A percentile compares a stretch with the other conserved stretches of the same genome.
These are phyloP conservation scores for Eutrema japonicum DNA, from an alignment of 345 rosid species.

Conservation along the genomic window DNA sequence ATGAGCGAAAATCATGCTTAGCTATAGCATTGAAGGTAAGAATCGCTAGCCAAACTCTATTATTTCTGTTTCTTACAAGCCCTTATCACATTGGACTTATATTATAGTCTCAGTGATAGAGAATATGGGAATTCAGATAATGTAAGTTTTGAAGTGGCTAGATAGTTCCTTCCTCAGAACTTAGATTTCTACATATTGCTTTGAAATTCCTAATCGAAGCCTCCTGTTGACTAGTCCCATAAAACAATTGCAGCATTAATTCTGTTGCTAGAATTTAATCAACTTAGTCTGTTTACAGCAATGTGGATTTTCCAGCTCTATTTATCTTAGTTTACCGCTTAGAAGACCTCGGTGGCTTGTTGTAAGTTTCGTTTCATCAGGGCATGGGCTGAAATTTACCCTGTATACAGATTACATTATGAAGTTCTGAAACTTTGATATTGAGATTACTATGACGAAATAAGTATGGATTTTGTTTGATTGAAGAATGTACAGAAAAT, in stretches of 20 bases:
- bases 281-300: slow-evolving; percentile 13
- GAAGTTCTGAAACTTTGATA: slow-evolving; percentile 11
- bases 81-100: slow-evolving; percentile 13
- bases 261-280: slow-evolving; percentile 13
- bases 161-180: slow-evolving; percentile 14
- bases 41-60: slow-evolving; percentile 24
- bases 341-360: slow-evolving; percentile 16
- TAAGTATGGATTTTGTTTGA: slow-evolving; percentile 12
- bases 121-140: slow-evolving; percentile 11
- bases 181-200: not conserved
- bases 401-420: slow-evolving; percentile 9
- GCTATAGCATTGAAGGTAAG: slow-evolving; percentile 84
- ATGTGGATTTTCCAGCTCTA: not conserved
- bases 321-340: not conserved
- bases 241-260: slow-evolving; percentile 15
- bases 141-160: slow-evolving; percentile 18
- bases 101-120: slow-evolving; percentile 31
- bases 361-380: slow-evolving; percentile 1
- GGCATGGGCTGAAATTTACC: not conserved
- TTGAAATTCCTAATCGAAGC: not conserved
- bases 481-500: slow-evolving; percentile 10
- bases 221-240: slow-evolving; percentile 5
- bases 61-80: slow-evolving; percentile 23
- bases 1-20: slow-evolving; percentile 79
- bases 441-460: not conserved